These are phyloP conservation scores for Alternaria burnsii DNA, from an alignment of 2,329 filamentous ascomycete genomes.

Conservation along the genomic window DNA sequence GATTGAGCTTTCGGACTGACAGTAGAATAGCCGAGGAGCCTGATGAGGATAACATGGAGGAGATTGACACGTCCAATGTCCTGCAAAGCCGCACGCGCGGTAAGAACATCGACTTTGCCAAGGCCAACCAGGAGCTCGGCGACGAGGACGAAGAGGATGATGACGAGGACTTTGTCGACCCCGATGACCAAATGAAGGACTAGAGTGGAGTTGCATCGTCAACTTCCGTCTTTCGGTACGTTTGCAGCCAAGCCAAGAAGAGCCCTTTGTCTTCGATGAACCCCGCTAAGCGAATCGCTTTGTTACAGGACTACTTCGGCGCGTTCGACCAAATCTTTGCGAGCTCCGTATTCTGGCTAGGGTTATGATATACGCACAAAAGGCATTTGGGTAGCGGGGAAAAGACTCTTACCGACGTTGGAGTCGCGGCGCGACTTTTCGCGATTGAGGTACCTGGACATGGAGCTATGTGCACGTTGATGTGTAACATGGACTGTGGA, in stretches of 20 bases:
- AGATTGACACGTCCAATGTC: constrained; percentile 91
- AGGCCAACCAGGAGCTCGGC: constrained; percentile 82
- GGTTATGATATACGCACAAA: constrained; percentile 27
- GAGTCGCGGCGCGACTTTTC: constrained; percentile 38
- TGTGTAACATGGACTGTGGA: constrained; percentile 18
- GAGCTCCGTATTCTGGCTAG: constrained; percentile 24
- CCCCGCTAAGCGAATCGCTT: constrained; percentile 1
- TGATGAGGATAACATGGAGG: constrained; percentile 83
- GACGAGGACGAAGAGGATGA: constrained; percentile 82
- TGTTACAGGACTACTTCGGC: constrained; percentile 24
- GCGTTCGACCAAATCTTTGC: constrained; percentile 28
- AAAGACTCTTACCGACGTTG: constrained; percentile 26
- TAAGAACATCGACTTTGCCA: constrained; percentile 90
- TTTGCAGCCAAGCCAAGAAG: background rate
- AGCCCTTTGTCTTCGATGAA: background rate
- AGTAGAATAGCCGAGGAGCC: constrained; percentile 64
- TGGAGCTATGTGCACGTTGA: constrained; percentile 23
- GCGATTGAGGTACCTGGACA: constrained; percentile 19
- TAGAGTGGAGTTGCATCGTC: constrained; percentile 27
- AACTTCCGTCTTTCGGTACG: constrained; percentile 31
- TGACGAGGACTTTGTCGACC: constrained; percentile 71
- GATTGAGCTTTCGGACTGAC: constrained; percentile 26
- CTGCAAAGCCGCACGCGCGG: constrained; percentile 86
- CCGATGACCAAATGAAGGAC: constrained; percentile 76
- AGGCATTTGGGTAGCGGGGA: constrained; percentile 37